Evolutionary conservation across 352 stramenopile genomes (phyloP).

Genomic region (Elongisporangium senticosum): DNA sequence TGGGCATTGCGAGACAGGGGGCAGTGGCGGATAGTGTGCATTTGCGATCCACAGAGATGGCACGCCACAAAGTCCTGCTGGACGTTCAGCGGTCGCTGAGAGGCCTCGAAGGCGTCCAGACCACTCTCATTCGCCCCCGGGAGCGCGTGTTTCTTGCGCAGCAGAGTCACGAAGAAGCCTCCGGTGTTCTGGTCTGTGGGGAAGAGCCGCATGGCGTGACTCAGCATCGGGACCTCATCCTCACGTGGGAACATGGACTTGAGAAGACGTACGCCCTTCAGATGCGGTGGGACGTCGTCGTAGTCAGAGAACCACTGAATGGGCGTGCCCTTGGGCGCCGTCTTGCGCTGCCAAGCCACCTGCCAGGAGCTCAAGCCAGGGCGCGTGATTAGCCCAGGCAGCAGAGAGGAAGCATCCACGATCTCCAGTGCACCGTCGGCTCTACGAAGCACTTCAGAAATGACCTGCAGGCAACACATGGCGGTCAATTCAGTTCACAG

Average conservation of each 20-base stretch:
- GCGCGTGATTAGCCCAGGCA: slow-evolving; percentile 42
- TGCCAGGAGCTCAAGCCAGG: slow-evolving; percentile 51
- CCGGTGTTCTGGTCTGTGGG: slow-evolving; percentile 97
- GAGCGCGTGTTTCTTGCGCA: slow-evolving; percentile 73
- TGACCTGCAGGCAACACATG: slow-evolving; percentile 30
- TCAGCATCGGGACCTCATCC: slow-evolving; percentile 56
- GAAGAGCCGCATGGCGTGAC: slow-evolving; percentile 89
- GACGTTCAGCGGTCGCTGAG: slow-evolving; percentile 10
- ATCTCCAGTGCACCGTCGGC: slow-evolving; percentile 85
- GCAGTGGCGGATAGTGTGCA: slow-evolving; percentile 36
- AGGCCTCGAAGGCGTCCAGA: slow-evolving; percentile 38
- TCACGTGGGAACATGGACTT: slow-evolving; percentile 84
- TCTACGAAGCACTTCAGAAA: slow-evolving; percentile 90
- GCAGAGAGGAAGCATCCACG: slow-evolving; percentile 59
- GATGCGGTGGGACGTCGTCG: slow-evolving; percentile 38
- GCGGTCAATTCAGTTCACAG: background rate
- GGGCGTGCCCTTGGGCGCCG: slow-evolving; percentile 12
- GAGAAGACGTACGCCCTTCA: slow-evolving; percentile 55
- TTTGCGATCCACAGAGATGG: slow-evolving; percentile 16
- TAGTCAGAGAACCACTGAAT: slow-evolving; percentile 57
- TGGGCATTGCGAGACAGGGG: slow-evolving; percentile 27
- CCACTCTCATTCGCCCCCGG: slow-evolving; percentile 28
- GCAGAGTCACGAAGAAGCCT: slow-evolving; percentile 96
- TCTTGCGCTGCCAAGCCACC: slow-evolving; percentile 61
- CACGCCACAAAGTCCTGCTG: slow-evolving; percentile 22